A percentile compares a stretch with the other conserved stretches of the same genome.
These are phyloP conservation scores for Tulasnella sp. DNA, from an alignment of 768 basidiomycete genomes.

Conservation along the genomic window DNA sequence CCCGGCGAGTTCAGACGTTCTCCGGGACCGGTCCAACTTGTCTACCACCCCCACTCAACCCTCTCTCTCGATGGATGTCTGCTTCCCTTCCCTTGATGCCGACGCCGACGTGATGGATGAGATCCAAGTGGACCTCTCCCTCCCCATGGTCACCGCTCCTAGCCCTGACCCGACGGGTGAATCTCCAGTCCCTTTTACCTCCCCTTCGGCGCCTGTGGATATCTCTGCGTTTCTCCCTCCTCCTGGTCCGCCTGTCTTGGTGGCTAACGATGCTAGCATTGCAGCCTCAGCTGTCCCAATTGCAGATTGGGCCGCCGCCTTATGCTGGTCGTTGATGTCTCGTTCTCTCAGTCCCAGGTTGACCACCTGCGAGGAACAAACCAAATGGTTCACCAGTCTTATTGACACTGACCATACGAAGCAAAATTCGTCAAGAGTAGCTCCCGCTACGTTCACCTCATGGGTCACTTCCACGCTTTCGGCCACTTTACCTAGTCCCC, in stretches of 20 bases:
- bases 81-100: no score
- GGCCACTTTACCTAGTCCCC: constrained; percentile 7
- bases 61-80: background rate
- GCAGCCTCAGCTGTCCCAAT: constrained; percentile 10
- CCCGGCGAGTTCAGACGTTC: background rate
- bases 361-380: background rate
- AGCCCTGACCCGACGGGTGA: background rate
- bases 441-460: background rate
- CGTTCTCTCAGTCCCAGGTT: background rate
- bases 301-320: constrained; percentile 13
- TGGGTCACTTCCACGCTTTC: background rate
- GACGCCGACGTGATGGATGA: constrained; percentile 7
- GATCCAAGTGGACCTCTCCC: constrained; percentile 10
- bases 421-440: background rate
- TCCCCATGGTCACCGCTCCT: background rate
- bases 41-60: background rate
- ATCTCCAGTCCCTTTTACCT: constrained; percentile 6
- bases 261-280: constrained; percentile 12
- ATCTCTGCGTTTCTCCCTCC: constrained; percentile 13
- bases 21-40: background rate
- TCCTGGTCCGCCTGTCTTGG: constrained; percentile 12
- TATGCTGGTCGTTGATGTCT: constrained; percentile 1
- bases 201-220: constrained; percentile 7
- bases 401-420: background rate
- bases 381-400: background rate